Evolutionary conservation across 257 asterid species (phyloP).

Genomic region (Capsicum rhomboideum): DNA sequence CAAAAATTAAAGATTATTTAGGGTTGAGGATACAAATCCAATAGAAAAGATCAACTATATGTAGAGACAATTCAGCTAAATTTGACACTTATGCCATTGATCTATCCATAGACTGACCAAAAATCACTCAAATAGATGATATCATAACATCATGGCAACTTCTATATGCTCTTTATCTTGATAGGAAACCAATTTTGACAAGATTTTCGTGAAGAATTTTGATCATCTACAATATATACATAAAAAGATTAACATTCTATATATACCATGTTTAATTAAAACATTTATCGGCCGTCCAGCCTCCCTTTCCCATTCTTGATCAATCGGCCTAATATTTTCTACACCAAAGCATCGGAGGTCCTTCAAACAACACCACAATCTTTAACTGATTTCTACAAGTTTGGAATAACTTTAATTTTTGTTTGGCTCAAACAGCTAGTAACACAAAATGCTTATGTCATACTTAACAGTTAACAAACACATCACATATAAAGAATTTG

Average conservation of each 20-base stretch:
- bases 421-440: not conserved
- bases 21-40: not conserved
- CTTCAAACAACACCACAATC: not conserved
- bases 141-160: not conserved
- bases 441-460: not conserved
- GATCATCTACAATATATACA: no score
- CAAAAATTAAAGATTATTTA: not conserved
- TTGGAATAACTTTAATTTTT: not conserved
- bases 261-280: no score
- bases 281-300: no score
- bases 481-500: not conserved
- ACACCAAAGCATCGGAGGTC: not conserved
- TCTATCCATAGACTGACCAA: not conserved
- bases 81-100: not conserved
- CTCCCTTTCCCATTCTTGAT: not conserved
- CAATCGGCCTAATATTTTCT: not conserved
- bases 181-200: not conserved
- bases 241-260: no score
- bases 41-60: not conserved
- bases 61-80: not conserved
- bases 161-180: not conserved
- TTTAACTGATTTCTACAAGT: not conserved
- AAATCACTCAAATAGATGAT: not conserved
- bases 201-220: no score
- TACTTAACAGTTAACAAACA: not conserved